These are phyloP conservation scores for Cardiospermum halicacabum DNA, from an alignment of 345 rosid genomes.

Conservation along the genomic window DNA sequence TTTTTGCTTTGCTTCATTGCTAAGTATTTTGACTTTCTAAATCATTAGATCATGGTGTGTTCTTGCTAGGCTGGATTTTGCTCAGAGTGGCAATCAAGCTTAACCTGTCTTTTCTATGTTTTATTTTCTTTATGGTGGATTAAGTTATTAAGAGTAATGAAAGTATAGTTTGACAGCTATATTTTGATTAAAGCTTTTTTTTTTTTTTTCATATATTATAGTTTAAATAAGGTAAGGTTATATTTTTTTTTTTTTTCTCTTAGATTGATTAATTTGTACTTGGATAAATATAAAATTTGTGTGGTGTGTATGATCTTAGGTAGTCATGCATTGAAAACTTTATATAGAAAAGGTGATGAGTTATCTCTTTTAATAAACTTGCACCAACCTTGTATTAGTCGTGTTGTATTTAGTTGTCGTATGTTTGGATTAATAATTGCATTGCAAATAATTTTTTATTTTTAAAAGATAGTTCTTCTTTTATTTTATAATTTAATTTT, in stretches of 20 bases:
- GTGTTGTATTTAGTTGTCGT: neutral
- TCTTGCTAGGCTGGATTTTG: slow-evolving; percentile 25
- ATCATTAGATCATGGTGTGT: slow-evolving; percentile 3
- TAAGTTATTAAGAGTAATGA: neutral
- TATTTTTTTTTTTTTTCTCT: too few species aligned
- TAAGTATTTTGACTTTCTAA: slow-evolving; percentile 15
- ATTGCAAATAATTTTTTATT: too few species aligned
- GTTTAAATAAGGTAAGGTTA: too few species aligned
- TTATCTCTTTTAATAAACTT: neutral
- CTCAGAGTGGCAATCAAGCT: neutral
- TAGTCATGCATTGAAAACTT: neutral
- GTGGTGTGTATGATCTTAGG: neutral
- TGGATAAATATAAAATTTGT: neutral
- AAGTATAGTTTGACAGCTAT: neutral
- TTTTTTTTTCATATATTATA: too few species aligned
- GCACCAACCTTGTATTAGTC: neutral
- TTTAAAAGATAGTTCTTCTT: too few species aligned
- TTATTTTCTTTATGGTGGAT: too few species aligned
- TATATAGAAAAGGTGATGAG: neutral
- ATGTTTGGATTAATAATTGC: neutral
- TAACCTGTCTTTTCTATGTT: neutral
- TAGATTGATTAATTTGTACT: neutral
- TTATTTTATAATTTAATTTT: too few species aligned
- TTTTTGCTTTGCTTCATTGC: slow-evolving; percentile 14
- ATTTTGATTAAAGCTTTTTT: too few species aligned